Percentiles rank a stretch among this genome's conserved stretches.
These are phyloP conservation scores for Wallacemonas collosoma DNA, from an alignment of 208 protist species.

Conservation along the genomic window DNA sequence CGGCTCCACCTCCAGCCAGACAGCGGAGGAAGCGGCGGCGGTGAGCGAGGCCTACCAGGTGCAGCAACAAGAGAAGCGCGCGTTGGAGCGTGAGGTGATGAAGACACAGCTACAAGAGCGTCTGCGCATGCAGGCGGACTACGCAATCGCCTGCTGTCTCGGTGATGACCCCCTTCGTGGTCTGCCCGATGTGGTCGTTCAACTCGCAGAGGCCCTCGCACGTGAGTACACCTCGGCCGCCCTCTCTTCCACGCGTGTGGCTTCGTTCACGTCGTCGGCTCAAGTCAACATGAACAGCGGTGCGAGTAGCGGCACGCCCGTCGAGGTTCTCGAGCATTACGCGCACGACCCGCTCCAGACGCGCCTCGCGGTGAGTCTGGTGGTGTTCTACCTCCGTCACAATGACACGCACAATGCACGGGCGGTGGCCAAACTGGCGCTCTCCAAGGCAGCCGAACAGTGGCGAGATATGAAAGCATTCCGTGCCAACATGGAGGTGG, in stretches of 20 bases:
- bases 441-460: slow-evolving; percentile 22
- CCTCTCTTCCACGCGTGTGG: slow-evolving; percentile 7
- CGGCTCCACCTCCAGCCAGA: slow-evolving; percentile 4
- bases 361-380: not conserved
- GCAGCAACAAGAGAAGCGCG: not conserved
- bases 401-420: not conserved
- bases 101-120: not conserved
- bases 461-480: slow-evolving; percentile 25
- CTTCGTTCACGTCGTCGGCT: not conserved
- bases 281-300: no score
- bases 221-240: not conserved
- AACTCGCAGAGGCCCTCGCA: slow-evolving; percentile 33
- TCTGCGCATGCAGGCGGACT: slow-evolving; percentile 11
- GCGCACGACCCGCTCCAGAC: slow-evolving; percentile 13
- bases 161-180: slow-evolving; percentile 24
- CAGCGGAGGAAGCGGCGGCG: slow-evolving; percentile 3
- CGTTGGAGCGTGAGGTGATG: not conserved
- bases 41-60: not conserved
- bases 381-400: slow-evolving; percentile 23
- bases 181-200: slow-evolving; percentile 41
- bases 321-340: slow-evolving; percentile 7
- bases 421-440: not conserved
- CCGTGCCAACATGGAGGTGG: slow-evolving; percentile 7
- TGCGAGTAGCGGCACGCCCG: no score
- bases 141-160: slow-evolving; percentile 4